These are phyloP conservation scores for Pelargonium nanum DNA, from an alignment of 345 rosid genomes.

Conservation along the genomic window DNA sequence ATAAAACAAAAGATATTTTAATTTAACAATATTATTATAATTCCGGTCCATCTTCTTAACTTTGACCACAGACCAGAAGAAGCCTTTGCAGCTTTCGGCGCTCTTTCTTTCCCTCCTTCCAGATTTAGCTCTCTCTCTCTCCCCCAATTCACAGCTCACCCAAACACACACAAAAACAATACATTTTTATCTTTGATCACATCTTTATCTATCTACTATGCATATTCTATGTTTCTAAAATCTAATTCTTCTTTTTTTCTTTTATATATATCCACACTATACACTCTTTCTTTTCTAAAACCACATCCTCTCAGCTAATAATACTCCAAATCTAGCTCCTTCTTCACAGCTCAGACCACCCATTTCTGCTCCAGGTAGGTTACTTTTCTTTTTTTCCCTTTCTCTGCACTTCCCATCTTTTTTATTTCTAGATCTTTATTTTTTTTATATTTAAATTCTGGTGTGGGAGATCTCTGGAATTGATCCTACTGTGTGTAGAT, in stretches of 20 bases:
- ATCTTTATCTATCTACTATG: background rate
- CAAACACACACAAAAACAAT: background rate
- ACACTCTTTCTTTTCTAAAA: background rate
- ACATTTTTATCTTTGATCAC: background rate
- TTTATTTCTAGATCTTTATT: conserved; percentile 19
- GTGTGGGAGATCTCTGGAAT: conserved; percentile 16
- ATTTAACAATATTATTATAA: no score
- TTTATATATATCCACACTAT: background rate
- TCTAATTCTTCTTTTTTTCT: no score
- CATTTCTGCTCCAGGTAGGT: background rate
- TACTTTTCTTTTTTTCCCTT: conserved; percentile 7
- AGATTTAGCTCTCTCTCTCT: conserved; percentile 1
- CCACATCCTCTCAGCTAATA: background rate
- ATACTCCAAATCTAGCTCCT: background rate
- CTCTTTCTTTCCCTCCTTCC: conserved; percentile 16
- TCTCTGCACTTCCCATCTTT: conserved; percentile 9
- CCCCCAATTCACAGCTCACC: background rate
- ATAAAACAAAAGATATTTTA: background rate
- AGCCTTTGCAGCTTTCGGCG: conserved; percentile 36
- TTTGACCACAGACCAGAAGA: background rate
- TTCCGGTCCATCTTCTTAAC: background rate
- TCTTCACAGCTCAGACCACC: background rate
- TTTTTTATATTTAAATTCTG: conserved; percentile 6
- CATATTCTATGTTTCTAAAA: no score
- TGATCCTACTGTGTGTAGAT: conserved; percentile 18